These are phyloP conservation scores for Durotheca rogersii DNA, from an alignment of 495 filamentous ascomycete species.

Conservation along the genomic window DNA sequence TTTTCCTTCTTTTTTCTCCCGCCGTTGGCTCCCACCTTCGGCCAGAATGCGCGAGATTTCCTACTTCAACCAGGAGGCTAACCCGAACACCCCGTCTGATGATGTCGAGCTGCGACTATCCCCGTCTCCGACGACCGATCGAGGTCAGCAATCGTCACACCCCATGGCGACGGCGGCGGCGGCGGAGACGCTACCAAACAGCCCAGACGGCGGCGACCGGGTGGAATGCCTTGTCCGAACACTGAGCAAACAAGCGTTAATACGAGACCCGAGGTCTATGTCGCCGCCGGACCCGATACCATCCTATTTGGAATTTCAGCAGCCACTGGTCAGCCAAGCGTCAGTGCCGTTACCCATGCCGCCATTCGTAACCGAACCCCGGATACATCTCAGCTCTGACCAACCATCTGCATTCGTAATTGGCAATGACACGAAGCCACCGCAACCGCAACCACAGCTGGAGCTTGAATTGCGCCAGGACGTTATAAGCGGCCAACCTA, in stretches of 20 bases:
- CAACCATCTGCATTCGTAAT: slow-evolving; percentile 8
- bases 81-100: slow-evolving; percentile 13
- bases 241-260: slow-evolving; percentile 40
- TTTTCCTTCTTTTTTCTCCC: not conserved
- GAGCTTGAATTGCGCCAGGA: no score
- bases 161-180: slow-evolving; percentile 1
- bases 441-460: slow-evolving; percentile 2
- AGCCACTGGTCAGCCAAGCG: slow-evolving; percentile 1
- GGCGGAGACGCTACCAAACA: not conserved
- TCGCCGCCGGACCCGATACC: not conserved
- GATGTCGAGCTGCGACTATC: slow-evolving; percentile 19
- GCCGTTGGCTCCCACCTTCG: not conserved
- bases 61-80: slow-evolving; percentile 13
- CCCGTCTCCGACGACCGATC: slow-evolving; percentile 6
- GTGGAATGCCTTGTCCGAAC: slow-evolving; percentile 38
- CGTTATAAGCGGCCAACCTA: not conserved
- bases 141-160: slow-evolving; percentile 1
- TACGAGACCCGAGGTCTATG: slow-evolving; percentile 16
- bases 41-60: slow-evolving; percentile 17
- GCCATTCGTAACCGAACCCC: slow-evolving; percentile 3
- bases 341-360: slow-evolving; percentile 8
- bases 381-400: slow-evolving; percentile 2
- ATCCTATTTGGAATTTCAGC: not conserved
- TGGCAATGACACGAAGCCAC: slow-evolving; percentile 1
- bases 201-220: slow-evolving; percentile 7